phyloP scores from a whole-genome alignment of 306 rosid genomes.

The Abrus precatorius region DNA sequence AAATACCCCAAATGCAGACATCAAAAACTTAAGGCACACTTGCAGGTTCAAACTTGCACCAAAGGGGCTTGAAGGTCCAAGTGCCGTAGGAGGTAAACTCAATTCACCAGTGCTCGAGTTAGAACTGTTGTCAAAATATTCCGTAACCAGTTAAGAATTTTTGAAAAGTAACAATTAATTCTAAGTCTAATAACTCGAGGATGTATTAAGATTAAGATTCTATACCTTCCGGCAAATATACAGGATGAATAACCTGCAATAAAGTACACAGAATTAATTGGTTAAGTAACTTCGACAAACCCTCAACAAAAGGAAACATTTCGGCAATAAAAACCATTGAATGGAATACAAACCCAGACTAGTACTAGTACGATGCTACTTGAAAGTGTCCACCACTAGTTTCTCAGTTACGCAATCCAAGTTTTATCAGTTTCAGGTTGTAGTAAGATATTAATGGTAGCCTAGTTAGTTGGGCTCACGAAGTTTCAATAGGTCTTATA shows the following conservation, averaged over 20 bases:
- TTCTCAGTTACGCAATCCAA: slow-evolving; percentile 12
- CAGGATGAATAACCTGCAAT: slow-evolving; percentile 91
- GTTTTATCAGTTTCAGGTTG: slow-evolving; percentile 2
- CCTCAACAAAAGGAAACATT: slow-evolving; percentile 36
- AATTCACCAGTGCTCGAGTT: slow-evolving; percentile 57
- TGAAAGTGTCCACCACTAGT: not conserved
- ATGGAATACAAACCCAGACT: no score
- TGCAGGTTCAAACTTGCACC: slow-evolving; percentile 66
- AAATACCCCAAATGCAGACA: slow-evolving; percentile 55
- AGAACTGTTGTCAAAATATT: slow-evolving; percentile 67
- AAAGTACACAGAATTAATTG: slow-evolving; percentile 22
- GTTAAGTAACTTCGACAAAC: not conserved
- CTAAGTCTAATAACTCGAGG: slow-evolving; percentile 8
- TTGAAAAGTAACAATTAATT: not conserved
- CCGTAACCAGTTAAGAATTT: slow-evolving; percentile 38
- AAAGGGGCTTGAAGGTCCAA: slow-evolving; percentile 62
- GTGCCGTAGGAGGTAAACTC: slow-evolving; percentile 61
- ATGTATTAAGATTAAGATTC: slow-evolving; percentile 39
- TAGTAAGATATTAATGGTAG: slow-evolving; percentile 6
- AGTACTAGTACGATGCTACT: not conserved
- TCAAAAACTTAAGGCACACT: slow-evolving; percentile 57
- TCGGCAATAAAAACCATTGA: not conserved
- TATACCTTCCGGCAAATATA: slow-evolving; percentile 85
- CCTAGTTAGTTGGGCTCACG: slow-evolving; percentile 11
- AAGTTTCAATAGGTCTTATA: not conserved